Conservation (phyloP, 768 basidiomycete species). For the Suillus discolor region DNA sequence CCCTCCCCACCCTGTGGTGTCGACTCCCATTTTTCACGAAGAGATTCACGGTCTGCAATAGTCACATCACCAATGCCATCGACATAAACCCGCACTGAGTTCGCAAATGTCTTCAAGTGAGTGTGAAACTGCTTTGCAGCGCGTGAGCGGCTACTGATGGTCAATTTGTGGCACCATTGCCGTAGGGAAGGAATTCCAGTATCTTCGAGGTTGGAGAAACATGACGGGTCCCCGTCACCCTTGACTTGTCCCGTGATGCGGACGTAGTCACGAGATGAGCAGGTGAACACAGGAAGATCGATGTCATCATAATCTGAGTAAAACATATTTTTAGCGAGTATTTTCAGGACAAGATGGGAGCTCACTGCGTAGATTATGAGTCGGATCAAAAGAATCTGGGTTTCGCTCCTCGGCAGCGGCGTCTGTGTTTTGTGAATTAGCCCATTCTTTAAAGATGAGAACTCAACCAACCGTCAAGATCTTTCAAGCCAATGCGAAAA, state of each 20-base stretch:
- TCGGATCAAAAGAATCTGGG: conserved; percentile 59
- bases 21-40: conserved; percentile 58
- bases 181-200: conserved; percentile 61
- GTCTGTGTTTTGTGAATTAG: conserved; percentile 35
- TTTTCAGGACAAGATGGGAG: neutral
- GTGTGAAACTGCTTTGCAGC: conserved; percentile 44
- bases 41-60: conserved; percentile 46
- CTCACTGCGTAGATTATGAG: conserved; percentile 49
- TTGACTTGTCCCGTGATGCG: conserved; percentile 59
- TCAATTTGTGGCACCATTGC: conserved; percentile 58
- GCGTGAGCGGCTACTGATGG: conserved; percentile 53
- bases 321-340: neutral
- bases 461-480: conserved; percentile 50
- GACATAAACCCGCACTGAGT: conserved; percentile 49
- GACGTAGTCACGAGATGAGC: conserved; percentile 62
- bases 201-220: conserved; percentile 54
- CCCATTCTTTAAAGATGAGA: neutral
- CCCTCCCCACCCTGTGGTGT: conserved; percentile 26
- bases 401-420: conserved; percentile 58
- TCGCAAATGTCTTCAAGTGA: conserved; percentile 51
- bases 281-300: conserved; percentile 64
- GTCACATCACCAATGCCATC: conserved; percentile 56
- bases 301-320: conserved; percentile 57
- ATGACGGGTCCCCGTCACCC: conserved; percentile 59
- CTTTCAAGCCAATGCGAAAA: conserved; percentile 59